Conservation (phyloP, 192 early-diverging fungal genomes). For the Coemansia sp. region DNA sequence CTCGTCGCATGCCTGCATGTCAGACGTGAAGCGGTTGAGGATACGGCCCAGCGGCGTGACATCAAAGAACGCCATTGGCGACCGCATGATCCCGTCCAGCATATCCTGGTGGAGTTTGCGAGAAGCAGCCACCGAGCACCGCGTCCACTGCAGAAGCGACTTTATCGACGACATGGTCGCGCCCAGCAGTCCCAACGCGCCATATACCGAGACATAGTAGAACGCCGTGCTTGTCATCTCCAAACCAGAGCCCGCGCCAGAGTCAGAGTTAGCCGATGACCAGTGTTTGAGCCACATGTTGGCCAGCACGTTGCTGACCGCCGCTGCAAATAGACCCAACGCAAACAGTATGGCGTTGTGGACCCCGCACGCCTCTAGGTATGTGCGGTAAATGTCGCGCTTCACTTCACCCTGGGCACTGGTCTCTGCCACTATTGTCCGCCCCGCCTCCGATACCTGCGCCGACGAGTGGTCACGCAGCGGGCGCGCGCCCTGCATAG, state of each 20-base stretch:
- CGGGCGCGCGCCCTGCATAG: too few species aligned
- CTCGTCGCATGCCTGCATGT: constrained; percentile 58
- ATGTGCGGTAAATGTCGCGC: constrained; percentile 71
- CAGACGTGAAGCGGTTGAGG: constrained; percentile 70
- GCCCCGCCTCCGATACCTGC: constrained; percentile 13
- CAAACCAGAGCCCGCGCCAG: constrained; percentile 1
- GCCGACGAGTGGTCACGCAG: too few species aligned
- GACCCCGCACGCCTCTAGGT: constrained; percentile 70
- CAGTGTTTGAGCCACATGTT: constrained; percentile 73
- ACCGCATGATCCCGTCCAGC: constrained; percentile 58
- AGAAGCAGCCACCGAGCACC: constrained; percentile 68
- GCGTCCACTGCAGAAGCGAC: constrained; percentile 75
- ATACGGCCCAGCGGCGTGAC: constrained; percentile 71
- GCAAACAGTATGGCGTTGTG: constrained; percentile 55
- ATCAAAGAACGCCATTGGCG: constrained; percentile 75
- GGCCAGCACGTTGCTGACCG: constrained; percentile 53
- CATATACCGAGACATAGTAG: constrained; percentile 73
- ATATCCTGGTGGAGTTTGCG: constrained; percentile 64
- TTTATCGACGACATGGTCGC: constrained; percentile 67
- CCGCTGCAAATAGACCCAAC: constrained; percentile 52
- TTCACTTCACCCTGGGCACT: constrained; percentile 76
- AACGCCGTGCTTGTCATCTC: too few species aligned
- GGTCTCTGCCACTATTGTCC: constrained; percentile 69
- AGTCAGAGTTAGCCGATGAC: constrained; percentile 51
- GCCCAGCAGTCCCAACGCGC: constrained; percentile 66